These are phyloP conservation scores for Globisporangium abappressorium DNA, from an alignment of 352 stramenopile species.

Conservation along the genomic window DNA sequence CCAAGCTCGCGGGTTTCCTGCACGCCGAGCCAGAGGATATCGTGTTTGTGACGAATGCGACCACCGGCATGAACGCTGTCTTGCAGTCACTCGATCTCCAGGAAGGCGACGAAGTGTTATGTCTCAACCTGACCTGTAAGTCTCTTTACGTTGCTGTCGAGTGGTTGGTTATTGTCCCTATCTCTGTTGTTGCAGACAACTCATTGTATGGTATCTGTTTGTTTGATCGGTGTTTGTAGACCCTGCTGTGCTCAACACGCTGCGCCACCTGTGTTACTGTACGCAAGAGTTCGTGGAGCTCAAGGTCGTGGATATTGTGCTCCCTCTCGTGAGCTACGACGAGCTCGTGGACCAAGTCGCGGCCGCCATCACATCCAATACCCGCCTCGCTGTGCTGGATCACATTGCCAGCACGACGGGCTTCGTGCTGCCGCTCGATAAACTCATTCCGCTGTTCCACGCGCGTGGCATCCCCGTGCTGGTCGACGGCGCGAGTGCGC, in stretches of 20 bases:
- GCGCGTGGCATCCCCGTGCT: conserved; percentile 72
- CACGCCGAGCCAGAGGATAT: conserved; percentile 73
- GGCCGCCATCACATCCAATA: conserved; percentile 77
- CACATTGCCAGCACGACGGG: conserved; percentile 78
- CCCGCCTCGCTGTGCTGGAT: conserved; percentile 77
- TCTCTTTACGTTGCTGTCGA: conserved; percentile 1
- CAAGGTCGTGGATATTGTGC: conserved; percentile 78
- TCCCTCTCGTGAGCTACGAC: conserved; percentile 72
- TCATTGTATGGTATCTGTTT: neutral
- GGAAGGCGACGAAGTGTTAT: conserved; percentile 86
- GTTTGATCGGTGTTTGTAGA: conserved; percentile 30
- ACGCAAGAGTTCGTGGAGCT: conserved; percentile 88
- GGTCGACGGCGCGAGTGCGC: conserved; percentile 74
- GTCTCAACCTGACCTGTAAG: conserved; percentile 85
- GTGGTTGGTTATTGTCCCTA: conserved; percentile 9
- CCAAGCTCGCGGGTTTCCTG: conserved; percentile 64
- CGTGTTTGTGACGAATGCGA: conserved; percentile 86
- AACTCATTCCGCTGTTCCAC: conserved; percentile 83
- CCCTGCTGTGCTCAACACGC: conserved; percentile 77
- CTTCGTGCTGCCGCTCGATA: conserved; percentile 77
- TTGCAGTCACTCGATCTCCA: conserved; percentile 83
- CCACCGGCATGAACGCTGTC: conserved; percentile 82
- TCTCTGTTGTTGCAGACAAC: neutral
- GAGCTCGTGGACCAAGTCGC: conserved; percentile 65
- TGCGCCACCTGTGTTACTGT: conserved; percentile 82